Evolutionary conservation across 495 filamentous ascomycete genomes (phyloP).

Genomic region (Chaetomium tenue): DNA sequence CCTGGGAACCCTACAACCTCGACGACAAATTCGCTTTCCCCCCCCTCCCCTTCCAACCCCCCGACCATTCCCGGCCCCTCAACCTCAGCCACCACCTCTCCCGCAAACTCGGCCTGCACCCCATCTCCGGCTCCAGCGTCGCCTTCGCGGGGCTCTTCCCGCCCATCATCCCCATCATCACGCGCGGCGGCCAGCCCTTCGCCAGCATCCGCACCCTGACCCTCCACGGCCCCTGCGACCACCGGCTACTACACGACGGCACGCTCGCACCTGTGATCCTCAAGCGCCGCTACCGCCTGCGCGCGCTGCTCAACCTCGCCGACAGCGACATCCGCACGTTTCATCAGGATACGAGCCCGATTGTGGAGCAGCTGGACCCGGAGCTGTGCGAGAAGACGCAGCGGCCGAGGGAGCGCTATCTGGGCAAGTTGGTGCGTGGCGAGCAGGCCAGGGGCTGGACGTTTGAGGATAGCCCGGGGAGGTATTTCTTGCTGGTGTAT

Average conservation of each 20-base stretch:
- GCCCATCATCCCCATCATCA: not conserved
- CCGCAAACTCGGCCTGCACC: not conserved
- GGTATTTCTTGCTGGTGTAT: not conserved
- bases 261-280: not conserved
- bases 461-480: not conserved
- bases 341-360: not conserved
- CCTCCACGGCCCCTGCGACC: not conserved
- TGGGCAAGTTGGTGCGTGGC: not conserved
- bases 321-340: not conserved
- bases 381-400: not conserved
- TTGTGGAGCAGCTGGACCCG: not conserved
- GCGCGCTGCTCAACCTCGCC: not conserved
- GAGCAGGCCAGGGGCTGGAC: not conserved
- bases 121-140: not conserved
- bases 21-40: not conserved
- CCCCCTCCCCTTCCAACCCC: not conserved
- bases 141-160: not conserved
- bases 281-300: not conserved
- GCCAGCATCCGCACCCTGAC: not conserved
- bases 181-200: not conserved
- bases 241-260: not conserved
- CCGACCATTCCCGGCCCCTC: not conserved
- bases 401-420: not conserved
- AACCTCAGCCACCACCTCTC: not conserved
- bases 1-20: not conserved